Conservation (phyloP, 208 protist genomes). For the Crithidia mellificae region DNA sequence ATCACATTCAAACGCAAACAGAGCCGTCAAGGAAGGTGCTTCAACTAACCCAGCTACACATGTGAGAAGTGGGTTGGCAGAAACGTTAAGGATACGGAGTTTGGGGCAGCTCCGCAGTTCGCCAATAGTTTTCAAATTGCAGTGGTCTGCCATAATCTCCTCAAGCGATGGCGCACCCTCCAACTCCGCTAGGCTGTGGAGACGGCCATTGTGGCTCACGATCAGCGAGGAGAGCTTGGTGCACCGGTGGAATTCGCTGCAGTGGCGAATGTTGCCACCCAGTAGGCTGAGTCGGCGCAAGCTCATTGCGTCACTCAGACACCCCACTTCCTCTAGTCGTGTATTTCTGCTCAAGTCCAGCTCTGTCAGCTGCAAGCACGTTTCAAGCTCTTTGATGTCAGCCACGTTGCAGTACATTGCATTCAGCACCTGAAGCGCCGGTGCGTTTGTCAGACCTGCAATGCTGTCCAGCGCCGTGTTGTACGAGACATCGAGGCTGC, state of each 20-base stretch:
- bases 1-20: too few species aligned
- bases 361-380: neutral
- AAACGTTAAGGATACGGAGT: neutral
- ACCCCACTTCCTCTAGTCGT: neutral
- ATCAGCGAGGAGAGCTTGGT: neutral
- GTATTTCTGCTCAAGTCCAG: neutral
- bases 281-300: neutral
- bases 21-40: neutral
- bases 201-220: neutral
- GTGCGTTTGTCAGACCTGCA: neutral
- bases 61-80: neutral
- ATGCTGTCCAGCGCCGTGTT: neutral
- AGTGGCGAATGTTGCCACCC: neutral
- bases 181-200: neutral
- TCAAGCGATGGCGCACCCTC: neutral
- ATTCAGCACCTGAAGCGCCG: neutral
- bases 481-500: neutral
- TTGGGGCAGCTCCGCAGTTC: neutral
- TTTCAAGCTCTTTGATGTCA: neutral
- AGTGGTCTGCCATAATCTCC: neutral
- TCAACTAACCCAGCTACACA: neutral
- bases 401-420: neutral
- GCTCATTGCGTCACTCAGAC: neutral
- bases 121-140: neutral
- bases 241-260: neutral